Evolutionary conservation across 768 basidiomycete species (phyloP).

Genomic region (Lactarius tabidus): DNA sequence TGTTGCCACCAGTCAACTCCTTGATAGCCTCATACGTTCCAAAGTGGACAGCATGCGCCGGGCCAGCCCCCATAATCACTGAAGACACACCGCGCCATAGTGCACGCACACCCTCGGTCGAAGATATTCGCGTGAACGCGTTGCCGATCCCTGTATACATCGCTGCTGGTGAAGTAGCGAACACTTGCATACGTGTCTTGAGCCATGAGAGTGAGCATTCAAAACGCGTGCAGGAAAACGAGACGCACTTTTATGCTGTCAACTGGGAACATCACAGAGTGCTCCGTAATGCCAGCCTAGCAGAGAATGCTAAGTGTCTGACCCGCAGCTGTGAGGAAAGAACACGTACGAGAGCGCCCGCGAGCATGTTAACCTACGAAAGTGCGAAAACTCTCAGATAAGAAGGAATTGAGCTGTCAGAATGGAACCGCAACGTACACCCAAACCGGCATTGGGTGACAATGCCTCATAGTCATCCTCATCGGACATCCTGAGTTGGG

Average conservation of each 20-base stretch:
- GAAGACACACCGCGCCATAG: conserved; percentile 97
- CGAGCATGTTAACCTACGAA: conserved; percentile 88
- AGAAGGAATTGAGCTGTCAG: neutral
- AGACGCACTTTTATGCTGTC: conserved; percentile 92
- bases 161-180: conserved; percentile 78
- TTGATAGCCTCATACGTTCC: conserved; percentile 94
- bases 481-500: conserved; percentile 37
- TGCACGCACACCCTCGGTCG: conserved; percentile 87
- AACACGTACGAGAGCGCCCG: conserved; percentile 83
- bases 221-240: no score
- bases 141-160: conserved; percentile 88
- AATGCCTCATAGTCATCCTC: conserved; percentile 64
- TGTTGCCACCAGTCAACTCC: conserved; percentile 86
- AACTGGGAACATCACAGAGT: conserved; percentile 97
- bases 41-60: conserved; percentile 97
- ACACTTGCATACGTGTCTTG: conserved; percentile 99
- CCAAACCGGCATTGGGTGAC: conserved; percentile 75
- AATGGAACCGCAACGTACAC: conserved; percentile 41
- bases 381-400: conserved; percentile 18
- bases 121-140: conserved; percentile 86
- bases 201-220: neutral
- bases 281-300: conserved; percentile 97
- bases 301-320: conserved; percentile 7
- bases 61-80: conserved; percentile 94
- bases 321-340: neutral